Percentiles rank a stretch among this genome's conserved stretches.
Evolutionary conservation across 164 flowering plant species (phyloP).

Genomic region (Saururus chinensis): DNA sequence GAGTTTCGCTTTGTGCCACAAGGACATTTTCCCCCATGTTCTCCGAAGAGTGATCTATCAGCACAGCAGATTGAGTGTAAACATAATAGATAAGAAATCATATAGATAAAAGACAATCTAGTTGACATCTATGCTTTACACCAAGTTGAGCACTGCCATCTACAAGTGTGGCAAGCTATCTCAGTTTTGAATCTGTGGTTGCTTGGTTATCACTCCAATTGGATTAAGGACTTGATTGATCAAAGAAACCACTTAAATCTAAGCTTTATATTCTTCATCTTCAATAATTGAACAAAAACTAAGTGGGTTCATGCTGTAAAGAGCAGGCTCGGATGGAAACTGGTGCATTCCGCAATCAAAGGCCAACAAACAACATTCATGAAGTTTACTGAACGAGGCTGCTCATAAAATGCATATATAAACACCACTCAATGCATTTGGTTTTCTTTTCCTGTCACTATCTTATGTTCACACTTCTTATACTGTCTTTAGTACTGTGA

Average conservation of each 20-base stretch:
- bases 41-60: constrained; percentile 73
- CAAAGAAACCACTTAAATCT: too few relatives aligned
- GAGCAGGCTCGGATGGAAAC: too few relatives aligned
- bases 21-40: constrained; percentile 88
- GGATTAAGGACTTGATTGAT: too few relatives aligned
- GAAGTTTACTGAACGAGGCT: not conserved
- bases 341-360: not conserved
- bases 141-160: not conserved
- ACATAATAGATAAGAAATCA: not conserved
- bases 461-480: not conserved
- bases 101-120: not conserved
- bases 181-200: too few relatives aligned
- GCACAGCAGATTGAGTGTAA: not conserved
- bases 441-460: not conserved
- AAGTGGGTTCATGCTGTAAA: not conserved
- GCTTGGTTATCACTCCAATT: too few relatives aligned
- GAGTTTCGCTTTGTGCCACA: constrained; percentile 83
- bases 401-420: not conserved
- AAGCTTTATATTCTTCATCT: too few relatives aligned
- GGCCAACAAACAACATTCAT: not conserved
- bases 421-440: not conserved
- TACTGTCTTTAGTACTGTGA: not conserved
- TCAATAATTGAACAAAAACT: too few relatives aligned
- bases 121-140: not conserved
- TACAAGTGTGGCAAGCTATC: too few relatives aligned